phyloP scores from a whole-genome alignment of 2,329 filamentous ascomycete genomes.

The Dothideomycetes sp. region DNA sequence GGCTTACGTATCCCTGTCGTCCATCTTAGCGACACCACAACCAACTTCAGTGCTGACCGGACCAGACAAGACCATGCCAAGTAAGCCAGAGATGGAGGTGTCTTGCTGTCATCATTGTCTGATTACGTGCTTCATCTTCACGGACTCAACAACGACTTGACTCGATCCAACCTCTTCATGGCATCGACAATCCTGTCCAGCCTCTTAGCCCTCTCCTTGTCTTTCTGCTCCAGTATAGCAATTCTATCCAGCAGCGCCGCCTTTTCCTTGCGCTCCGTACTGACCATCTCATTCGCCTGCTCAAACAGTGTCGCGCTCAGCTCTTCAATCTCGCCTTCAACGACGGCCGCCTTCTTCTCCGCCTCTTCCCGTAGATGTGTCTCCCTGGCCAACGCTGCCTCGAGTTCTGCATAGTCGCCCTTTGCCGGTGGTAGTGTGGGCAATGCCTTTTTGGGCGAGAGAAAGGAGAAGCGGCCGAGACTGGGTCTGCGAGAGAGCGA shows the following conservation, averaged over 20 bases:
- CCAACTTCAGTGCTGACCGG: too few species aligned
- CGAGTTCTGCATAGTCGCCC: constrained; percentile 27
- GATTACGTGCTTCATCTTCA: too few species aligned
- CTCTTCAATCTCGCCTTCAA: constrained; percentile 66
- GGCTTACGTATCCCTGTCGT: too few species aligned
- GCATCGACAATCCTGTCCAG: constrained; percentile 62
- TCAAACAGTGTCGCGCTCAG: constrained; percentile 62
- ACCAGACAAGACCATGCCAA: too few species aligned
- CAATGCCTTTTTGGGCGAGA: constrained; percentile 14
- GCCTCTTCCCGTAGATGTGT: constrained; percentile 53
- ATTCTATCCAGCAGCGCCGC: constrained; percentile 63
- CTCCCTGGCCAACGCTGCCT: constrained; percentile 53
- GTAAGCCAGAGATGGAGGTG: too few species aligned
- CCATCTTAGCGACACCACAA: too few species aligned
- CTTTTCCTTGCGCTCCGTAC: constrained; percentile 58
- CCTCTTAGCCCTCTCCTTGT: constrained; percentile 56
- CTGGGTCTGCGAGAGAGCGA: constrained; percentile 1
- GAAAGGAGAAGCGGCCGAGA: neutral
- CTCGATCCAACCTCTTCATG: constrained; percentile 59
- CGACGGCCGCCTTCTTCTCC: constrained; percentile 53
- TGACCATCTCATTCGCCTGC: constrained; percentile 77
- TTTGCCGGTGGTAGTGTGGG: constrained; percentile 11
- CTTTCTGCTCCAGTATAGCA: constrained; percentile 55
- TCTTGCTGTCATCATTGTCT: too few species aligned
- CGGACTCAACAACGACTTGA: constrained; percentile 47